Evolutionary conservation across 768 basidiomycete species (phyloP), one percentile per base, ranked within the genome.

Genomic region (Leccinum longicurvipes): DNA sequence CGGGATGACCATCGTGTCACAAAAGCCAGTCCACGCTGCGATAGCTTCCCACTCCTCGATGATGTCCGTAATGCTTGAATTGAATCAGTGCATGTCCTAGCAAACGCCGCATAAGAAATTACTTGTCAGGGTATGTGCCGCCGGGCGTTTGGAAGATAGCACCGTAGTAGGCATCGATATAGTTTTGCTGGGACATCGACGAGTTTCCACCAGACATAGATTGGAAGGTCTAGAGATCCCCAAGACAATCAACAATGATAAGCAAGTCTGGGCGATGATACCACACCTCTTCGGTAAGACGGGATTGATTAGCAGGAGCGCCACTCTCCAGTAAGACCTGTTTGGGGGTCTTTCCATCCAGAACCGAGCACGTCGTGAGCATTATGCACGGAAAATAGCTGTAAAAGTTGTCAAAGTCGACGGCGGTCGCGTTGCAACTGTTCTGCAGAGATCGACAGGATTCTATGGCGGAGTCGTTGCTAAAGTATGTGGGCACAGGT

Each of bases 21-120:
- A 66, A 28, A 47, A 65, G 21, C 57, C 63, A 15, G 63, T 39
- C 63, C 66, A 67, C 27, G 66, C 65, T 19, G 55, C 66, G 47
- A 67, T 57, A 34, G 28, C 7, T 24, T 50, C n/a, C 66, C 63
- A 65, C 12, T 66, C 55, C 2, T 25, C 52, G 3, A 53, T 47
- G 12, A 55, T 19, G 23, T 36, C 25, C 2, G n/a, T 24, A 5
- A 63, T 55, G 10, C 63, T 66, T 24, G 25, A 24, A 41, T 12
- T 6, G 10, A 34, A 19, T 59, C 31, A 59, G 46, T 25, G 32
- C 14, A 39, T 32, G 45, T 14, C 5, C 27, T 47, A 15, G 14
- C 15, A 19, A 34, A 17, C 19, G 25, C 29, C 24, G 17, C 9
- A 2, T 3, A n/a, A 53, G 3, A 48, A 15, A 32, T 8, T 48